phyloP scores from a whole-genome alignment of 441 rosid genomes.

The Adansonia gregorii region DNA sequence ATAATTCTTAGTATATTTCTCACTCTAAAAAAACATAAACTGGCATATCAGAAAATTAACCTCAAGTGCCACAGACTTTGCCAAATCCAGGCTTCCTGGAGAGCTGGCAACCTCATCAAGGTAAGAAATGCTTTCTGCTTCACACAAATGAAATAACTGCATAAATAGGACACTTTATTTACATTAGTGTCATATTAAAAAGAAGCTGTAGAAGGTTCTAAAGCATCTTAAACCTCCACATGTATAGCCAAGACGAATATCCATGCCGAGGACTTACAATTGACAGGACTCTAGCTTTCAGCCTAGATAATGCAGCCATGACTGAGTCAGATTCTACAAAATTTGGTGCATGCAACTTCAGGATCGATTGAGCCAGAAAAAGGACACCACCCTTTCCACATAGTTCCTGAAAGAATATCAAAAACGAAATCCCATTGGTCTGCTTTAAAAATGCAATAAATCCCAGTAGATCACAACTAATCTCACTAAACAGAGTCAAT shows the following conservation, averaged over 20 bases:
- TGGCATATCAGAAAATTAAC: constrained; percentile 50
- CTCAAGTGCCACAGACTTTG: constrained; percentile 77
- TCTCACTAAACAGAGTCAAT: constrained; percentile 6
- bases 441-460: constrained; percentile 9
- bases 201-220: constrained; percentile 6
- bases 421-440: constrained; percentile 2
- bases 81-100: constrained; percentile 75
- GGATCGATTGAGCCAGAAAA: constrained; percentile 68
- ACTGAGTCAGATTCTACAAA: constrained; percentile 47
- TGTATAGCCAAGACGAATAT: constrained; percentile 20
- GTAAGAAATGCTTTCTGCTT: constrained; percentile 88
- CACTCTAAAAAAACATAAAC: neutral
- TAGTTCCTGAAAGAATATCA: constrained; percentile 65
- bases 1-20: constrained; percentile 9
- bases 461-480: neutral
- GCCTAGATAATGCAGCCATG: constrained; percentile 72
- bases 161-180: constrained; percentile 31
- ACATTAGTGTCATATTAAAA: neutral
- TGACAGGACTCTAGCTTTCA: constrained; percentile 86
- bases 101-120: constrained; percentile 90
- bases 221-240: constrained; percentile 24
- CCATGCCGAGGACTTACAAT: constrained; percentile 61
- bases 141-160: constrained; percentile 92
- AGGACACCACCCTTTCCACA: constrained; percentile 91
- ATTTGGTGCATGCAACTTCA: constrained; percentile 59